Conservation (phyloP, 2,329 filamentous ascomycete genomes). For the Fusarium bulbicola region DNA sequence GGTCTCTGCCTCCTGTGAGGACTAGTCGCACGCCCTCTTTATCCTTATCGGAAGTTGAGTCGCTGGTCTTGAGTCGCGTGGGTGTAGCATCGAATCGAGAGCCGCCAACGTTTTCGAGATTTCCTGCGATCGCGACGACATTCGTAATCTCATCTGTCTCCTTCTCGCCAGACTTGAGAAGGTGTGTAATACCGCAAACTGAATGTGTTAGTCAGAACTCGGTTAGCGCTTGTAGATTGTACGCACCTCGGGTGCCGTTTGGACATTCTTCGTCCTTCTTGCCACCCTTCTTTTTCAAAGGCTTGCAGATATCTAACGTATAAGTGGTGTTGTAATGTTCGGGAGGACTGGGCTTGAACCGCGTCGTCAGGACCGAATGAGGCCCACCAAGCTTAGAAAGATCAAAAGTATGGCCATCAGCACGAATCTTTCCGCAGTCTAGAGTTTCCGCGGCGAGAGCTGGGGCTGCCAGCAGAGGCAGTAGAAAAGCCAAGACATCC, state of each 20-base stretch:
- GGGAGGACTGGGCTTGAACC: conserved; percentile 60
- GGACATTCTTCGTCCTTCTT: conserved; percentile 70
- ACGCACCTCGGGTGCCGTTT: conserved; percentile 72
- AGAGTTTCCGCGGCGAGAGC: conserved; percentile 59
- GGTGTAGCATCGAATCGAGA: conserved; percentile 70
- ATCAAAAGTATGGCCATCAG: conserved; percentile 70
- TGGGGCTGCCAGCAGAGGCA: conserved; percentile 51
- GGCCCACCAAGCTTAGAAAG: conserved; percentile 71
- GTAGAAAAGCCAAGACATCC: conserved; percentile 48
- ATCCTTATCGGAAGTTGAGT: conserved; percentile 69
- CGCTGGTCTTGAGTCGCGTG: conserved; percentile 71
- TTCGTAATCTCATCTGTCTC: conserved; percentile 44
- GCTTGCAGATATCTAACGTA: conserved; percentile 79
- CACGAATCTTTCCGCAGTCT: conserved; percentile 69
- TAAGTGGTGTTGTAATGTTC: conserved; percentile 76
- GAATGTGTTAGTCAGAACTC: conserved; percentile 14
- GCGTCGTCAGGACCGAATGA: conserved; percentile 71
- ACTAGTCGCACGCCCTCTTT: conserved; percentile 78
- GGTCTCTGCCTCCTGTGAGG: conserved; percentile 68
- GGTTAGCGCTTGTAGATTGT: conserved; percentile 7
- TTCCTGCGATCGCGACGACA: conserved; percentile 79
- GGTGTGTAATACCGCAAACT: conserved; percentile 81
- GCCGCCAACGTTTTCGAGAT: conserved; percentile 68
- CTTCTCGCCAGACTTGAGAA: conserved; percentile 56
- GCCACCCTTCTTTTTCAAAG: conserved; percentile 69